Evolutionary conservation across 306 rosid genomes (phyloP), one percentile per base, ranked within the genome.

Genomic region (Hylodesmum podocarpum): DNA sequence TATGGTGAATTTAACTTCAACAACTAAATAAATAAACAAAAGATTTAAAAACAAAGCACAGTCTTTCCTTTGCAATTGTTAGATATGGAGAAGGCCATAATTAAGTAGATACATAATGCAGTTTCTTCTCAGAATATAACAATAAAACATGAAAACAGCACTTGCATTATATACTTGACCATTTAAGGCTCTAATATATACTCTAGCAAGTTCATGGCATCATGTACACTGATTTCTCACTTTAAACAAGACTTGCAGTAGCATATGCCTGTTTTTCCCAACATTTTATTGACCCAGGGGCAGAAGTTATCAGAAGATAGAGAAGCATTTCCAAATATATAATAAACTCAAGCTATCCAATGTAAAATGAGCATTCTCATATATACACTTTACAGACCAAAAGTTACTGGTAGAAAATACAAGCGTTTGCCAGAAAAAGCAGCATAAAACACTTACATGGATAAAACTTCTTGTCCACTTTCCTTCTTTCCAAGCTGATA

Each of bases 401-500:
- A 74, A 7, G 10, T 2, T 51, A 51, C 0, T 3, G 25, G 31
- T 16, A 28, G 29, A 33, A 49, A 33, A 25, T 9, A 77, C 8
- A 57, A 18, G 50, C 43, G 28, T 29, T 50, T 28, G 68, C 19
- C 67, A 14, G 12, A 72, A 33, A 36, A 54, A 37, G 72, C 64
- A 78, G 72, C 9, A 76, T 61, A 51, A 36, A 80, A 62, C 44
- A 84, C 98, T 92, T 81, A 95, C 99, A 78, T 89, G 89, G 78
- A 92, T 67, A 46, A 95, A 88, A 75, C 55, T 86, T 82, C 93
- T 87, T 4, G 92, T 84, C 82, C 97, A 87, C 73, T 95, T 95
- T 75, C 94, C 98, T 76, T 88, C 97, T 87, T 95, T 95, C 99
- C 99, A 95, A 78, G 99, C 97, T 25, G 98, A 88, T 85, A 95